Conservation (phyloP, 768 basidiomycete genomes). For the Trametes villosa region DNA sequence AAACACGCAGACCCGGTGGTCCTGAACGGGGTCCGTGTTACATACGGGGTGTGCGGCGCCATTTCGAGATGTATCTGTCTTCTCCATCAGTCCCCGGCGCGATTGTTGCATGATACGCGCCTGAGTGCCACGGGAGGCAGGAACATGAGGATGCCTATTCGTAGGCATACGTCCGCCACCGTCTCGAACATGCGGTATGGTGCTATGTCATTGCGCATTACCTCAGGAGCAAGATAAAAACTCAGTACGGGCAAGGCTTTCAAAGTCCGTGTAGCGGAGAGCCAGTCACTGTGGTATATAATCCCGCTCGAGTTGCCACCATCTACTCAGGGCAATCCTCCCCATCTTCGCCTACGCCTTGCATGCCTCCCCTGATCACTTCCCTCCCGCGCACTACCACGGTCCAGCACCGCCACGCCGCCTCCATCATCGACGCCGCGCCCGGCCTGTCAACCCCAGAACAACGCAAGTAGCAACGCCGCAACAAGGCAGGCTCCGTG, state of each 20-base stretch:
- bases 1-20: neutral
- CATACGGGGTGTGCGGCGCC: neutral
- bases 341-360: neutral
- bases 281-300: neutral
- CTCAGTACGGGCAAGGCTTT: no score
- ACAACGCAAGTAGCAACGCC: no score
- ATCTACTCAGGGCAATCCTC: neutral
- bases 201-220: neutral
- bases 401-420: no score
- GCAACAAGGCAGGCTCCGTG: no score
- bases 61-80: neutral
- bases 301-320: neutral
- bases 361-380: neutral
- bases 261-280: neutral
- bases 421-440: no score
- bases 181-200: neutral
- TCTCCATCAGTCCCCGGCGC: neutral
- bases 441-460: no score
- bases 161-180: no score
- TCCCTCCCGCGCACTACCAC: no score
- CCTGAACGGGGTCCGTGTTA: neutral
- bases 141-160: no score
- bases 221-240: neutral
- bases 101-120: neutral
- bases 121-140: neutral